Evolutionary conservation across 1,139 yeast species (phyloP).

Genomic region (Lodderomyces theae): DNA sequence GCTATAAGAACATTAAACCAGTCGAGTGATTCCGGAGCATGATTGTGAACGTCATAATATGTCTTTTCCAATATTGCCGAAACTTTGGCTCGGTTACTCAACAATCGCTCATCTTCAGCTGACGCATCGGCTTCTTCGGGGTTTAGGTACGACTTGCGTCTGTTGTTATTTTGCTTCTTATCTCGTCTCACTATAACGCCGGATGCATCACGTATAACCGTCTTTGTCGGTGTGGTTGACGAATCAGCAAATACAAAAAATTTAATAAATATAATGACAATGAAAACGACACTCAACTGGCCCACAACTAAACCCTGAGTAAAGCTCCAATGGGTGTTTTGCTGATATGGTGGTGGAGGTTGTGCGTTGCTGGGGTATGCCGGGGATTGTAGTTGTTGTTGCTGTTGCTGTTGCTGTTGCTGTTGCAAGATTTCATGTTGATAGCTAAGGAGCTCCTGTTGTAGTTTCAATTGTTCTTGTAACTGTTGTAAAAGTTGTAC

Average conservation of each 20-base stretch:
- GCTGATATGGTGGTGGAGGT: constrained; percentile 4
- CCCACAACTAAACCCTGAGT: constrained; percentile 80
- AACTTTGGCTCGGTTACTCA: constrained; percentile 17
- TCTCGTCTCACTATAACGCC: constrained; percentile 40
- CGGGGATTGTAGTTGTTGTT: constrained; percentile 6
- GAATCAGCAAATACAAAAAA: constrained; percentile 86
- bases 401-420: constrained; percentile 9
- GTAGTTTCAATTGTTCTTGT: constrained; percentile 30
- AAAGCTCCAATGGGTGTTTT: constrained; percentile 53
- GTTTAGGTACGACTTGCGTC: constrained; percentile 2
- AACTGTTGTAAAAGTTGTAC: constrained; percentile 20
- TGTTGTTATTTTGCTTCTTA: constrained; percentile 13
- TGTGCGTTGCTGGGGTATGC: no score
- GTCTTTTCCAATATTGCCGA: constrained; percentile 77
- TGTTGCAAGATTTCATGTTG: constrained; percentile 26
- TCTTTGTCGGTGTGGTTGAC: constrained; percentile 32
- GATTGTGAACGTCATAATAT: constrained; percentile 85
- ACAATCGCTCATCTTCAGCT: constrained; percentile 23
- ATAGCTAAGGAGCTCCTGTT: constrained; percentile 32
- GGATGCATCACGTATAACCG: constrained; percentile 29
- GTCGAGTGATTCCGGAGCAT: constrained; percentile 85
- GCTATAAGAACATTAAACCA: constrained; percentile 97
- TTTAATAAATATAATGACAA: constrained; percentile 73
- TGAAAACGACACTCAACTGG: constrained; percentile 75
- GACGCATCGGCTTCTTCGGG: constrained; percentile 3